These are phyloP conservation scores for Botrytis galanthina DNA, from an alignment of 2,329 filamentous ascomycete genomes.

Conservation along the genomic window DNA sequence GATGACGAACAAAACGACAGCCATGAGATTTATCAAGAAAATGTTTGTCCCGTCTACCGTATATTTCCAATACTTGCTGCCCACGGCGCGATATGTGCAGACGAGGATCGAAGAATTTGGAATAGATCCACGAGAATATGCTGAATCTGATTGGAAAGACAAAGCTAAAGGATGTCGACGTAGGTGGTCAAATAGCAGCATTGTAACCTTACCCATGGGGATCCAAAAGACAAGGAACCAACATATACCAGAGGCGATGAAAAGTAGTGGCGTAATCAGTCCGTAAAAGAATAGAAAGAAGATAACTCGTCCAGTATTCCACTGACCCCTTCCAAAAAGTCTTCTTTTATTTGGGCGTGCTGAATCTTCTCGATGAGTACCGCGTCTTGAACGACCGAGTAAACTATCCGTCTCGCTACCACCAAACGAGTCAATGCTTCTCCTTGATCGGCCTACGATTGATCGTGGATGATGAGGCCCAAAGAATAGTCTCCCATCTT, in stretches of 20 bases:
- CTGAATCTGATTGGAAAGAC: constrained; percentile 85
- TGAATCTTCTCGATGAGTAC: constrained; percentile 43
- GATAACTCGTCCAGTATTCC: constrained; percentile 90
- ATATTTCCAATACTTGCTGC: constrained; percentile 98
- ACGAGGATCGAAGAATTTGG: constrained; percentile 83
- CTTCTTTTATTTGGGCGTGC: constrained; percentile 66
- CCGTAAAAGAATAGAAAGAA: constrained; percentile 98
- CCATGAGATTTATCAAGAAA: constrained; percentile 96
- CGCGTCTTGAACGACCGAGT: constrained; percentile 64
- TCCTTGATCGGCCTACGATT: constrained; percentile 79
- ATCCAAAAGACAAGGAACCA: constrained; percentile 98
- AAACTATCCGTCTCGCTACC: constrained; percentile 85
- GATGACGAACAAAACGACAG: constrained; percentile 89
- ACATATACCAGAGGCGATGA: constrained; percentile 82
- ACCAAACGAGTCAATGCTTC: constrained; percentile 76
- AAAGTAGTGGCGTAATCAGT: constrained; percentile 79
- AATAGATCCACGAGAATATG: constrained; percentile 68
- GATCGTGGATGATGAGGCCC: constrained; percentile 73
- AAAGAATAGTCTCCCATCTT: constrained; percentile 94
- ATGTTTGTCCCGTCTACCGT: constrained; percentile 98
- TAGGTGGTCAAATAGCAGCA: constrained; percentile 86
- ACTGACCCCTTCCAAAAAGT: constrained; percentile 91
- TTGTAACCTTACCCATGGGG: constrained; percentile 94
- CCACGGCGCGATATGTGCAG: constrained; percentile 95
- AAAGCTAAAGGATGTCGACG: constrained; percentile 88